Evolutionary conservation across 2,329 filamentous ascomycete species (phyloP), one percentile per base, ranked within the genome.

Genomic region (Didymellaceae sp.): DNA sequence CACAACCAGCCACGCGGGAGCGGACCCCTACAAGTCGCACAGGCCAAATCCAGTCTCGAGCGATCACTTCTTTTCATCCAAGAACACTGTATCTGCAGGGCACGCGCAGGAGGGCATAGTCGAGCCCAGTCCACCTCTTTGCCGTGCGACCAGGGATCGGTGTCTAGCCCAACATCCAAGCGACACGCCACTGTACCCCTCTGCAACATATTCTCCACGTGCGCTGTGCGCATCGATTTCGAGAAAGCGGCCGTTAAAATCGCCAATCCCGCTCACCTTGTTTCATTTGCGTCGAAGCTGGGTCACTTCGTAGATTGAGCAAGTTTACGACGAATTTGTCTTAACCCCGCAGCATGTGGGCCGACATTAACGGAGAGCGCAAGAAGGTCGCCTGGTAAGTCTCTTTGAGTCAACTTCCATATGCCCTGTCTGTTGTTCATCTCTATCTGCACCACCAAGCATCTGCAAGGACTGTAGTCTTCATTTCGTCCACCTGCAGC

Each of bases 301-400:
- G 61, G 49, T 54, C 42, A 37, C 45, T 20, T 45, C 49, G 54
- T 55, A 34, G 37, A 56, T 38, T 68, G 70, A 71, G 67, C 68
- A 71, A 52, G 54, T 68, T 69, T 63, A n/a, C 42, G 56, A 45
- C 52, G 31, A 52, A 54, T 45, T 56, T 41, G 58, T 39, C 46
- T 40, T 46, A 57, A 59, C 78, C 68, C 47, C 53, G 57, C 61
- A 63, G 51, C 53, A 89, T 89, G 86, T 78, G 86, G 68, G 66
- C 72, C 46, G 65, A 69, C 39, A 85, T 89, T 60, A 83, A 88
- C 65, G 86, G 86, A 55, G 79, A 85, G 71, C 88, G 87, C 75
- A 88, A 85, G 71, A 89, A 89, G 78, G 87, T 89, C 80, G 86
- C 86, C 68, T 89, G 86, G 86, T 89, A 81, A 65, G 86, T 67